Evolutionary conservation across 2,329 filamentous ascomycete species (phyloP).

Genomic region (Trichoderma harzianum): DNA sequence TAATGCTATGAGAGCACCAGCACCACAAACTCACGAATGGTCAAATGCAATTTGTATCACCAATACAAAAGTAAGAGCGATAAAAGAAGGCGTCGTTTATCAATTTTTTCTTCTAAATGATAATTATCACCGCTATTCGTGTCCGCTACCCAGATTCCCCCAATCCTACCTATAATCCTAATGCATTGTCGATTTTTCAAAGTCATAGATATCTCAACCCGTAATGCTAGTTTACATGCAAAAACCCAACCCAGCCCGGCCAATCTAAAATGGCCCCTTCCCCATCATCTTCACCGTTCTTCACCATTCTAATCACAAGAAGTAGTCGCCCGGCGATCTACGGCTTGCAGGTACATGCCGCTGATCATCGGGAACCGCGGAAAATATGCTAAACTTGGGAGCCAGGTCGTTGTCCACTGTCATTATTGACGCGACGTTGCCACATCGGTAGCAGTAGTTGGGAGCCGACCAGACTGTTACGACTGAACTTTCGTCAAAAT

Average conservation of each 20-base stretch:
- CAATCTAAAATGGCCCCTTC: conserved; percentile 24
- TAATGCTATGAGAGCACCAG: background rate
- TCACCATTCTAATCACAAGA: conserved; percentile 47
- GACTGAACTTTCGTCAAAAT: conserved; percentile 91
- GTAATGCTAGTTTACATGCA: conserved; percentile 42
- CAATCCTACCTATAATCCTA: conserved; percentile 15
- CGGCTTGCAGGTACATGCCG: conserved; percentile 73
- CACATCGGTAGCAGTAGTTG: conserved; percentile 92
- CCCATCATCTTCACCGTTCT: background rate
- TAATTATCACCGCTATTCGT: conserved; percentile 9
- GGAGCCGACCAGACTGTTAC: conserved; percentile 98
- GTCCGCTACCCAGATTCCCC: conserved; percentile 17
- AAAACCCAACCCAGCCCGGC: conserved; percentile 26
- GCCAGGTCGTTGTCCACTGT: conserved; percentile 80
- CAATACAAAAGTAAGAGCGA: background rate
- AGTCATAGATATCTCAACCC: conserved; percentile 41
- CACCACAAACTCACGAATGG: background rate
- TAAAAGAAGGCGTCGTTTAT: background rate
- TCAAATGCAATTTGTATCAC: background rate
- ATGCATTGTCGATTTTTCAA: conserved; percentile 29
- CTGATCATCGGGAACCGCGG: conserved; percentile 81
- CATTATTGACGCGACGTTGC: conserved; percentile 96
- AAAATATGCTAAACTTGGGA: conserved; percentile 90
- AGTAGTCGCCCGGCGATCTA: conserved; percentile 67
- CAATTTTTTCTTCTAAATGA: background rate